Evolutionary conservation across 2,329 filamentous ascomycete genomes (phyloP).

Genomic region (Aspergillus flavus): DNA sequence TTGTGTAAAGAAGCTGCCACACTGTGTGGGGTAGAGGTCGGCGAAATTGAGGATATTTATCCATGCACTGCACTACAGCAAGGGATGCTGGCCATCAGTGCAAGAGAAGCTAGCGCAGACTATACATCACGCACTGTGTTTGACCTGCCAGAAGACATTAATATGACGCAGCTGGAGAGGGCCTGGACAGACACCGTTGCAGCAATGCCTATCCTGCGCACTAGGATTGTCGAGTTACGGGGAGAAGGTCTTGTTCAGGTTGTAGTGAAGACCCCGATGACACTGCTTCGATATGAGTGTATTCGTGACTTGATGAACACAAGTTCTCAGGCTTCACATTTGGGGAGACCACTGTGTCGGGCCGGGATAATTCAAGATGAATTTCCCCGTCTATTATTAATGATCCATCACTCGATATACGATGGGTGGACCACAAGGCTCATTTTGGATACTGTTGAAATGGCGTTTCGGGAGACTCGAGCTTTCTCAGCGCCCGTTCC

Average conservation of each 20-base stretch:
- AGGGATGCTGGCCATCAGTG: neutral
- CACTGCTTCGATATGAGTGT: neutral
- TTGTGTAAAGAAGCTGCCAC: neutral
- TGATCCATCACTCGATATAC: constrained; percentile 2
- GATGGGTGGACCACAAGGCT: constrained; percentile 8
- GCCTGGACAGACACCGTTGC: constrained; percentile 3
- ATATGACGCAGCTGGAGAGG: neutral
- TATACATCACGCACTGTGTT: neutral
- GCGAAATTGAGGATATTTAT: constrained; percentile 6
- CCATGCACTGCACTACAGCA: constrained; percentile 8
- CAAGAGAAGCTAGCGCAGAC: neutral
- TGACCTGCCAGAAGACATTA: neutral
- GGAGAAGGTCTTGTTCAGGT: neutral
- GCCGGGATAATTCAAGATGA: neutral
- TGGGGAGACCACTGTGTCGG: neutral
- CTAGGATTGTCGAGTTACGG: constrained; percentile 7
- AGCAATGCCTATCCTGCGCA: constrained; percentile 9
- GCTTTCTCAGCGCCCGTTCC: neutral
- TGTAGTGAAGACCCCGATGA: neutral
- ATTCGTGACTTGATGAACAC: neutral
- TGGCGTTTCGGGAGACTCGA: neutral
- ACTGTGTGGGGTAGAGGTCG: constrained; percentile 18
- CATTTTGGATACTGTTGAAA: neutral
- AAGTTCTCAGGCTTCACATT: neutral
- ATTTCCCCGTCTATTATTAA: neutral